Conservation (phyloP, 2,329 filamentous ascomycete species). For the Talaromyces rugulosus region DNA sequence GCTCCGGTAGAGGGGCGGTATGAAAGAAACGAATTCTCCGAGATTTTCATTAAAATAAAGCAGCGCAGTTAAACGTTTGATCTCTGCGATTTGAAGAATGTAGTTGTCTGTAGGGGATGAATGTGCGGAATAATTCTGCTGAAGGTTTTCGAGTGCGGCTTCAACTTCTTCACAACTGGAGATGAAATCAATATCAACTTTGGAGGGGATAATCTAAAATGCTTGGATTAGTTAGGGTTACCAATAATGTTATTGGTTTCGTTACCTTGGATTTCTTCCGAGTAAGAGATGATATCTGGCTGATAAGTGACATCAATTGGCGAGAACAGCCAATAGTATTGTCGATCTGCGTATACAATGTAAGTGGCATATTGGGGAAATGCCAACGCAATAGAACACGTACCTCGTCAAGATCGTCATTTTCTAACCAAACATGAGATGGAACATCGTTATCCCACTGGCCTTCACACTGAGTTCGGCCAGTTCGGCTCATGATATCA, state of each 20-base stretch:
- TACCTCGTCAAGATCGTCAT: slow-evolving; percentile 23
- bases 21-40: slow-evolving; percentile 9
- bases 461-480: slow-evolving; percentile 8
- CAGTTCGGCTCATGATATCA: slow-evolving; percentile 29
- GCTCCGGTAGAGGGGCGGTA: background rate
- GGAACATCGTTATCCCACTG: slow-evolving; percentile 1
- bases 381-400: background rate
- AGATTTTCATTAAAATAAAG: slow-evolving; percentile 23
- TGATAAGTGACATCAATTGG: slow-evolving; percentile 24
- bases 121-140: slow-evolving; percentile 17
- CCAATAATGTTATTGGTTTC: background rate
- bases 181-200: slow-evolving; percentile 3
- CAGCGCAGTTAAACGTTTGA: slow-evolving; percentile 25
- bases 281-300: slow-evolving; percentile 18
- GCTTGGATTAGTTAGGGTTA: background rate
- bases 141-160: slow-evolving; percentile 7
- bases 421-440: slow-evolving; percentile 18
- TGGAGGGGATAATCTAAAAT: background rate
- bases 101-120: slow-evolving; percentile 18
- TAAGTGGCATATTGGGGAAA: background rate
- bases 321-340: slow-evolving; percentile 29
- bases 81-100: slow-evolving; percentile 21
- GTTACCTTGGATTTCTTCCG: slow-evolving; percentile 12
- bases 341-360: slow-evolving; percentile 22
- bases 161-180: slow-evolving; percentile 12